Percentiles rank a stretch among this genome's conserved stretches.
phyloP scores from a whole-genome alignment of 1,284 basidiomycete species.

The Tylopilus sp. region DNA sequence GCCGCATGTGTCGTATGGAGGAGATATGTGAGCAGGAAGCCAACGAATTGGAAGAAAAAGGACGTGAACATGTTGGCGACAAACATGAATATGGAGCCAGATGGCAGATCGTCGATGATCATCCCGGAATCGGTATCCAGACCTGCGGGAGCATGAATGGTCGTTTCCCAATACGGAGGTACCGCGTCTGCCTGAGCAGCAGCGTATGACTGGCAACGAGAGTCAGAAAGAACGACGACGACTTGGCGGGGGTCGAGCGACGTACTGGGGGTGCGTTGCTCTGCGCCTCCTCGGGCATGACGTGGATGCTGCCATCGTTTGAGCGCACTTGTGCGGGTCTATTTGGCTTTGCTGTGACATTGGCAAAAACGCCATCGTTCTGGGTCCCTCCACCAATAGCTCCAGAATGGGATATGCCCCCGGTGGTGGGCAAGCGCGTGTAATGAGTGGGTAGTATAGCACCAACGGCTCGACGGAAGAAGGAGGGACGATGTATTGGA shows the following conservation, averaged over 20 bases:
- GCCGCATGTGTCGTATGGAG: conserved; percentile 94
- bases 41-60: conserved; percentile 96
- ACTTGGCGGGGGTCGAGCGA: conserved; percentile 13
- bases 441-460: conserved; percentile 77
- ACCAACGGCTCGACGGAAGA: conserved; percentile 64
- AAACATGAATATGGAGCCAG: conserved; percentile 72
- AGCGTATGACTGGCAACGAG: conserved; percentile 68
- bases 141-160: conserved; percentile 72
- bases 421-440: conserved; percentile 52
- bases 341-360: conserved; percentile 88
- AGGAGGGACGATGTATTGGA: conserved; percentile 44
- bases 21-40: conserved; percentile 91
- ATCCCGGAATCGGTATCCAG: conserved; percentile 57
- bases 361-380: conserved; percentile 96
- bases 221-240: background rate
- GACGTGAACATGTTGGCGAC: conserved; percentile 81
- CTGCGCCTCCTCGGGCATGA: conserved; percentile 79
- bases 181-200: conserved; percentile 89
- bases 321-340: conserved; percentile 44
- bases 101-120: conserved; percentile 73
- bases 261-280: conserved; percentile 83
- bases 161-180: conserved; percentile 97
- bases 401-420: conserved; percentile 26
- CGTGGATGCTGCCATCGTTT: conserved; percentile 60
- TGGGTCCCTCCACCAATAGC: conserved; percentile 75